Percentiles rank a stretch among this genome's conserved stretches.
Conservation (phyloP, 352 stramenopile species). For the Peronospora belbahrii region DNA sequence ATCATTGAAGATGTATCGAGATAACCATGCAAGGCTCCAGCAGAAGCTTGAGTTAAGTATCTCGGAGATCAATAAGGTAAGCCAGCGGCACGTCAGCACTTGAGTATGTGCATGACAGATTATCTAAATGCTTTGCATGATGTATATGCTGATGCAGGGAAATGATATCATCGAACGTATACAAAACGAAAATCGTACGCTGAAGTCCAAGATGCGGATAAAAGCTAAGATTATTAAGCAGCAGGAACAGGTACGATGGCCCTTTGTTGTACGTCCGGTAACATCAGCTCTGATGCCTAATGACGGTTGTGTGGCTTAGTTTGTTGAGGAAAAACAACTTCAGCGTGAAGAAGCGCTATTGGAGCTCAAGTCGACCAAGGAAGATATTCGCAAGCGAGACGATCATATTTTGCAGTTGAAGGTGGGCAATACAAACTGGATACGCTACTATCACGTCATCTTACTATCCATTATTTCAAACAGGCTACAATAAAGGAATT, state of each 20-base stretch:
- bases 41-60: slow-evolving; percentile 86
- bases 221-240: slow-evolving; percentile 88
- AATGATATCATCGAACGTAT: slow-evolving; percentile 88
- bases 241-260: slow-evolving; percentile 55
- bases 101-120: background rate
- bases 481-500: slow-evolving; percentile 64
- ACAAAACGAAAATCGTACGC: slow-evolving; percentile 68
- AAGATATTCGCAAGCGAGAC: slow-evolving; percentile 65
- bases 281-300: slow-evolving; percentile 1
- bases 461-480: background rate
- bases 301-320: slow-evolving; percentile 13
- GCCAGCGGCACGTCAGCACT: background rate
- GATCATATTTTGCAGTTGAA: slow-evolving; percentile 58
- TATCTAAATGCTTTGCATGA: background rate
- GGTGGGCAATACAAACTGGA: slow-evolving; percentile 16
- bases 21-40: slow-evolving; percentile 75
- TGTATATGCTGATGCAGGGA: slow-evolving; percentile 32
- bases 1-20: slow-evolving; percentile 81
- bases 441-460: background rate
- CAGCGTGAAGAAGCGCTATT: slow-evolving; percentile 56
- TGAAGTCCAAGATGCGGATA: slow-evolving; percentile 80
- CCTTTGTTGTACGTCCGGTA: background rate
- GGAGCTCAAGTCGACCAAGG: slow-evolving; percentile 53
- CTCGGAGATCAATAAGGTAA: slow-evolving; percentile 87
- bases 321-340: slow-evolving; percentile 73